These are phyloP conservation scores for Coelastrella sp. DNA, from an alignment of 139 green algal species.

Conservation along the genomic window DNA sequence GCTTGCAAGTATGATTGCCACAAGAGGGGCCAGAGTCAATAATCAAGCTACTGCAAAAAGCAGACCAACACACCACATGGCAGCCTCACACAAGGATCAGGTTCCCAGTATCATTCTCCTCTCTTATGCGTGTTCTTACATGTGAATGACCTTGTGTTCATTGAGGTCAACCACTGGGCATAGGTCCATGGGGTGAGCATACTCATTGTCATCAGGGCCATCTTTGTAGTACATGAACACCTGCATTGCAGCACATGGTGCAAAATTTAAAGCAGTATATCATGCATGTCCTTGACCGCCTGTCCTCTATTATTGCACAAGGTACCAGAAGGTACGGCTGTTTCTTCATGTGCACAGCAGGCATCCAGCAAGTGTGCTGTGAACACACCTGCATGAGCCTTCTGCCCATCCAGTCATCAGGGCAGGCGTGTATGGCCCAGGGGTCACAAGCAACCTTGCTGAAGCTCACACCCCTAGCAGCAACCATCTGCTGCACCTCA, in stretches of 20 bases:
- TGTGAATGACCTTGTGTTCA: slow-evolving; percentile 30
- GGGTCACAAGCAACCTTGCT: slow-evolving; percentile 62
- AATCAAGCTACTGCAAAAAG: too few species aligned
- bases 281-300: too few species aligned
- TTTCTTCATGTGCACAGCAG: neutral
- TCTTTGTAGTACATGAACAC: slow-evolving; percentile 80
- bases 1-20: too few species aligned
- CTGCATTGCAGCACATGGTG: slow-evolving; percentile 47
- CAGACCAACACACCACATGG: too few species aligned
- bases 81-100: too few species aligned
- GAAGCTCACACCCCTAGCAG: slow-evolving; percentile 1
- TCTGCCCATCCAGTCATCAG: slow-evolving; percentile 34
- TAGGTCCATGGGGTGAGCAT: slow-evolving; percentile 83
- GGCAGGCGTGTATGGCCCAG: slow-evolving; percentile 62
- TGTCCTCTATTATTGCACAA: too few species aligned
- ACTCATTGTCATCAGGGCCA: slow-evolving; percentile 77
- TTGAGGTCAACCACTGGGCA: slow-evolving; percentile 83
- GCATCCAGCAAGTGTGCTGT: too few species aligned
- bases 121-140: neutral
- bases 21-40: too few species aligned
- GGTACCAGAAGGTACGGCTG: neutral
- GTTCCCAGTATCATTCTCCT: too few species aligned
- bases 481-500: slow-evolving; percentile 21
- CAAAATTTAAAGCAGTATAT: too few species aligned
- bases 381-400: slow-evolving; percentile 41